Conservation (phyloP, 805 yeast genomes). For the Nakazawaea ernobii region DNA sequence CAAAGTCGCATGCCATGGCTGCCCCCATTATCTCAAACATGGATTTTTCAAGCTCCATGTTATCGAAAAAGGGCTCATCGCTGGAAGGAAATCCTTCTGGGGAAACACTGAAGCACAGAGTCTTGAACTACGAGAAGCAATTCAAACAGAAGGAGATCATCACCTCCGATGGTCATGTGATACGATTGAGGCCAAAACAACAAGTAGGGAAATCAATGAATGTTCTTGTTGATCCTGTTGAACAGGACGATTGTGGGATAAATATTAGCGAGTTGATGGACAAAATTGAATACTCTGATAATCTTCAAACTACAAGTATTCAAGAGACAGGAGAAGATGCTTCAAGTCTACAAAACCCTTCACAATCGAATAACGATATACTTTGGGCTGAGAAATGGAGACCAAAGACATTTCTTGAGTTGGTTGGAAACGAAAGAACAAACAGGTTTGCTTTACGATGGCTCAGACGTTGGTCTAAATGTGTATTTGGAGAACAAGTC, state of each 20-base stretch:
- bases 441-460: slow-evolving; percentile 57
- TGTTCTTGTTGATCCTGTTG: not conserved
- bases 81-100: not conserved
- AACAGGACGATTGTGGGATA: slow-evolving; percentile 5
- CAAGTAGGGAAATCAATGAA: not conserved
- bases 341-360: not conserved
- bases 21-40: too few relatives aligned
- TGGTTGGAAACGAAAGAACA: slow-evolving; percentile 62
- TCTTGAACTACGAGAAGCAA: not conserved
- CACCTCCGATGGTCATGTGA: slow-evolving; percentile 9
- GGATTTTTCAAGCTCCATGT: not conserved
- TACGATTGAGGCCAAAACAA: slow-evolving; percentile 8
- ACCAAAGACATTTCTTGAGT: slow-evolving; percentile 56
- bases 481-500: slow-evolving; percentile 44
- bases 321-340: not conserved
- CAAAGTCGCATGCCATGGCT: too few relatives aligned
- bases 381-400: slow-evolving; percentile 64
- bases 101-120: not conserved
- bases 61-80: not conserved
- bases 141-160: slow-evolving; percentile 6
- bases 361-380: not conserved
- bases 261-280: slow-evolving; percentile 6
- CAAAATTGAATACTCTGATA: slow-evolving; percentile 3
- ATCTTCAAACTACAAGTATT: not conserved
- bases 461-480: slow-evolving; percentile 63